Conservation (phyloP, 768 basidiomycete species). For the Amanita jacksonii region DNA sequence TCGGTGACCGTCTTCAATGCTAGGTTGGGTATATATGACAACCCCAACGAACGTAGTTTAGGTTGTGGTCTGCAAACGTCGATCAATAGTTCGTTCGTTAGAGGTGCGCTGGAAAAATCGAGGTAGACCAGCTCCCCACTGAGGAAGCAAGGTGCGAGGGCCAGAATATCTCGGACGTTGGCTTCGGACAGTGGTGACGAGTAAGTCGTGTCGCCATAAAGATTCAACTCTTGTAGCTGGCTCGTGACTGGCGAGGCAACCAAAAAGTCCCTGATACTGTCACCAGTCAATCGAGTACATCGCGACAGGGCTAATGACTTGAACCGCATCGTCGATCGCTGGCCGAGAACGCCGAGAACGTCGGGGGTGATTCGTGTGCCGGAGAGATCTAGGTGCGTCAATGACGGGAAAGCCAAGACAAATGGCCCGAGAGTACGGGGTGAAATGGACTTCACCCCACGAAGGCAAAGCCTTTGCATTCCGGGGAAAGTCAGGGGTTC, state of each 20-base stretch:
- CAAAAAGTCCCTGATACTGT: conserved; percentile 67
- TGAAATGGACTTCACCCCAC: conserved; percentile 72
- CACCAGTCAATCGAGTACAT: conserved; percentile 76
- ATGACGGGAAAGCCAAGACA: conserved; percentile 71
- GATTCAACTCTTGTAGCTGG: conserved; percentile 65
- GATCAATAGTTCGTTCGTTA: conserved; percentile 49
- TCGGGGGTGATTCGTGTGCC: conserved; percentile 77
- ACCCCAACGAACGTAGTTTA: conserved; percentile 75
- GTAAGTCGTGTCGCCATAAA: conserved; percentile 86
- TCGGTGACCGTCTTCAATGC: conserved; percentile 52
- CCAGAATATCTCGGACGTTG: conserved; percentile 60
- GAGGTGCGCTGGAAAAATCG: conserved; percentile 78
- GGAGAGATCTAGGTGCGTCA: conserved; percentile 88
- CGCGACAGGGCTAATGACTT: conserved; percentile 77
- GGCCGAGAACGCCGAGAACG: conserved; percentile 57
- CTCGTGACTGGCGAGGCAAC: conserved; percentile 53
- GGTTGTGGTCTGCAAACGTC: conserved; percentile 53
- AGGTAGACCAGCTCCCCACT: conserved; percentile 73
- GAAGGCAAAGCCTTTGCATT: conserved; percentile 69
- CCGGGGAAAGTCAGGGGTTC: conserved; percentile 58
- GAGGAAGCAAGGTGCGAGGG: conserved; percentile 69
- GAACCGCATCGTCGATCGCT: conserved; percentile 57
- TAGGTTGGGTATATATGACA: conserved; percentile 76
- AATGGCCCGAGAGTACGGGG: conserved; percentile 62
- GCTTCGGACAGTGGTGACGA: conserved; percentile 56